phyloP scores from a whole-genome alignment of 108 stramenopile species.

The Phaeodactylum tricornutum region DNA sequence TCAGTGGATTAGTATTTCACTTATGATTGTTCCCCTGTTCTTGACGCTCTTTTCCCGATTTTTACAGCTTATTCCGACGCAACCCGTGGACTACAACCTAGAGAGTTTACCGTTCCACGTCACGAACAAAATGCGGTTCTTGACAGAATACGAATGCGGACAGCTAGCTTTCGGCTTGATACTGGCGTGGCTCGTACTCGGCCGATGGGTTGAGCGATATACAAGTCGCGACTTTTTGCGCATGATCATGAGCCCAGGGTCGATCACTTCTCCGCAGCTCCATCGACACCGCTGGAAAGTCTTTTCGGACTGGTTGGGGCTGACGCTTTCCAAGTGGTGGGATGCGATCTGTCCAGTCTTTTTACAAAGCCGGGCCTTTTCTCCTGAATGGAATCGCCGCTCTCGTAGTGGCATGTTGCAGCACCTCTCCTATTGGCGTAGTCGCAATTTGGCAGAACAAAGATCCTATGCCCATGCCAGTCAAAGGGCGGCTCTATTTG shows the following conservation, averaged over 20 bases:
- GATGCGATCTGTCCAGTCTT: conserved; percentile 42
- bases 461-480: conserved; percentile 6
- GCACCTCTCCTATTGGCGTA: conserved; percentile 26
- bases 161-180: conserved; percentile 11
- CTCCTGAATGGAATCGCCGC: conserved; percentile 43
- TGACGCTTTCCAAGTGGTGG: conserved; percentile 13
- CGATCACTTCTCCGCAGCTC: conserved; percentile 11
- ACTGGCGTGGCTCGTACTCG: conserved; percentile 29
- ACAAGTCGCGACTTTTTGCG: conserved; percentile 42
- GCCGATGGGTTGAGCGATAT: conserved; percentile 45
- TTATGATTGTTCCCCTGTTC: conserved; percentile 37
- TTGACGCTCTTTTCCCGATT: conserved; percentile 40
- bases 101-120: conserved; percentile 25
- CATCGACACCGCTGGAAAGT: not conserved
- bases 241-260: no score
- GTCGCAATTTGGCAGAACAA: conserved; percentile 25
- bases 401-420: conserved; percentile 24
- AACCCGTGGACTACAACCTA: conserved; percentile 30
- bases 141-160: conserved; percentile 27
- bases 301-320: not conserved
- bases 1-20: conserved; percentile 49
- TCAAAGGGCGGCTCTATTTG: no score
- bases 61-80: conserved; percentile 24
- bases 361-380: conserved; percentile 33
- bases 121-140: conserved; percentile 23